Evolutionary conservation across 163 green algal genomes (phyloP), one percentile per base, ranked within the genome.

Genomic region (Scenedesmus sp.): DNA sequence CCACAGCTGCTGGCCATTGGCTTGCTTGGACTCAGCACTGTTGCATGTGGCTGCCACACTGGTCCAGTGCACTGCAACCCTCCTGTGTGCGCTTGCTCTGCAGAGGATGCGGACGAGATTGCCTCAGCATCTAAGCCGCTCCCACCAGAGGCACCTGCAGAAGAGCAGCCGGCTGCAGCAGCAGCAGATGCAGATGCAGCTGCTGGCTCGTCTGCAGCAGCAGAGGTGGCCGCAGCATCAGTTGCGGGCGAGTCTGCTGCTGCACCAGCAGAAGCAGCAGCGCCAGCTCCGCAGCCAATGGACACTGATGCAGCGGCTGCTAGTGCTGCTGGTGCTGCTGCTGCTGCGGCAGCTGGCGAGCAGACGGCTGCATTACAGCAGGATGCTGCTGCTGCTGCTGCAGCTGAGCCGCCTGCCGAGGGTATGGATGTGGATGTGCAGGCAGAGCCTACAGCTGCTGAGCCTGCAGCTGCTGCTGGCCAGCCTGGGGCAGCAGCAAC

Each of bases 221-320:
- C 70, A 59, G 81, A 37, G 35, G 76, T 12, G 18, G 46, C 81
- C 13, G 87, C 79, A 35, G 90, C 87, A 56, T 88, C 88, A 56
- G 73, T 43, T 22, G 49, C 24, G 78, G 73, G 83, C 80, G 83
- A 85, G 35, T 49, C 78, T 53, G 88, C 76, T 7, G 85, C 79
- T 70, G 76, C 76, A n/a, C 83, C 87, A 40, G 73, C 76, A 30
- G 85, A 4, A 26, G 51, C 73, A 20, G 81, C 65, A 2, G 51
- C 33, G 0, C 86, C 53, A 56, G 49, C 59, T 26, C 33, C 61
- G 3, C 61, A 93, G 65, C 91, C 93, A 2, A 95, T 95, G 93
- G 93, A 95, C 4, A 95, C 92, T 12, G 90, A 93, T 70, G 85
- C 90, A 86, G 59, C 89, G 72, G 83, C 90, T 83, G 88, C 91